phyloP scores from a whole-genome alignment of 176 grass and related monocot species.

The Urochloa ruziziensis region DNA sequence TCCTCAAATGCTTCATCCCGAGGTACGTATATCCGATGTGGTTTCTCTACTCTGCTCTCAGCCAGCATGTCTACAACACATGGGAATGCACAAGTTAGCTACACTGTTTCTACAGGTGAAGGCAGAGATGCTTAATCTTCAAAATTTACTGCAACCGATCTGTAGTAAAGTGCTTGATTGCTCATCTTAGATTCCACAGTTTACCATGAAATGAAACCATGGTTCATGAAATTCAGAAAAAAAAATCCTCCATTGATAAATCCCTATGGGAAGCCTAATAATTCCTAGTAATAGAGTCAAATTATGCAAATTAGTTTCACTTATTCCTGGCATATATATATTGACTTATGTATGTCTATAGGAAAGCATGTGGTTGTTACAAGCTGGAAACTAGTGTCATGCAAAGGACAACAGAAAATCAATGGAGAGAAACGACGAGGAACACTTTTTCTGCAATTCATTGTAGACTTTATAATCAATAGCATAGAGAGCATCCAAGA shows the following conservation, averaged over 20 bases:
- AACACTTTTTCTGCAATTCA: background rate
- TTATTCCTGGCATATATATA: background rate
- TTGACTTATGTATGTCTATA: background rate
- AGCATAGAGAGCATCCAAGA: background rate
- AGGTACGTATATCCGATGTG: conserved; percentile 87
- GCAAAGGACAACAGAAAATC: background rate
- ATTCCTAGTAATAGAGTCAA: background rate
- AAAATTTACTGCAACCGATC: background rate
- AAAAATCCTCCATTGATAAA: background rate
- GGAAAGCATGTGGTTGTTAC: background rate
- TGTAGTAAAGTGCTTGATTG: background rate
- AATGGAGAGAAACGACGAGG: background rate
- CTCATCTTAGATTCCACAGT: background rate
- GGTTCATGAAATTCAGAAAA: background rate
- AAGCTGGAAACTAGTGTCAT: background rate
- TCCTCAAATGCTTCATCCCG: conserved; percentile 93
- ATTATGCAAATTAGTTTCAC: background rate
- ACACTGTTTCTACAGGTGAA: background rate
- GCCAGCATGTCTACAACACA: conserved; percentile 63
- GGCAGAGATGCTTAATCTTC: background rate
- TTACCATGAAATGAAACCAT: background rate
- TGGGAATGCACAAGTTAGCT: conserved; percentile 7
- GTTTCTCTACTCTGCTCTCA: conserved; percentile 92
- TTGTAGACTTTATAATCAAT: background rate
- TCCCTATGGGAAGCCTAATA: background rate